Base-by-base conservation (phyloP, 176 grass and related monocot species). In the Oryza australiensis region DNA sequence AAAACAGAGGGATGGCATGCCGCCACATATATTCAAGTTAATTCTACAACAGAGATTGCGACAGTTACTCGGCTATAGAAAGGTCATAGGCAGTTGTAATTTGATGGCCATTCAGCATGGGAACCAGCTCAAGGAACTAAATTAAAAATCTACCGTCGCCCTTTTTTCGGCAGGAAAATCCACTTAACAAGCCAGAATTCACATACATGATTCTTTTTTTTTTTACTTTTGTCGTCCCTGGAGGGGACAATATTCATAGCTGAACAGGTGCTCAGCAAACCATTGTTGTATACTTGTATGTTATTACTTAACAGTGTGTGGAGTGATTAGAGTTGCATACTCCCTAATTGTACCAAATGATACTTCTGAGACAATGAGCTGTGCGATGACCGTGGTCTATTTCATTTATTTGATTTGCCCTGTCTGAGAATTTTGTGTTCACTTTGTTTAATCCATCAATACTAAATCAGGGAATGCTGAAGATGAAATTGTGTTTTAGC, bases 281-380 rank as follows among this genome's bases (percentile, higher is more conserved):
- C 73, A 22, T 77, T 81, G 88, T 86, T 86, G 88, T 89, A 89
- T 89, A 86, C 66, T 77, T 86, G 62, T 80, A 64, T 86, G 77
- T 67, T 78, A 82, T 76, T 85, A 76, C 51, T 64, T 80, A 37
- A 70, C 43, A 75, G 82, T 29, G 42, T 80, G 65, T 85, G 77
- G 73, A 82, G 77, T 82, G 34, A 78, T 67, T 86, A 86, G 82
- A 51, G 62, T 77, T 81, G 24, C 77, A 66, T 38, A 82, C 72
- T 77, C 70, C 66, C 78, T 66, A 69, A 82, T 70, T 85, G 78
- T 89, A 77, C 16, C 33, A 77, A 43, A 53, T 22, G 59, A 40
- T 30, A 85, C 41, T 81, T 65, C 37, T 34, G 71, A 78, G 34
- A 29, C 28, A 65, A 26, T 66, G 28, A 62, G 62, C 76, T 73